Conservation (phyloP, 164 flowering plant genomes). For the Brasenia schreberi region DNA sequence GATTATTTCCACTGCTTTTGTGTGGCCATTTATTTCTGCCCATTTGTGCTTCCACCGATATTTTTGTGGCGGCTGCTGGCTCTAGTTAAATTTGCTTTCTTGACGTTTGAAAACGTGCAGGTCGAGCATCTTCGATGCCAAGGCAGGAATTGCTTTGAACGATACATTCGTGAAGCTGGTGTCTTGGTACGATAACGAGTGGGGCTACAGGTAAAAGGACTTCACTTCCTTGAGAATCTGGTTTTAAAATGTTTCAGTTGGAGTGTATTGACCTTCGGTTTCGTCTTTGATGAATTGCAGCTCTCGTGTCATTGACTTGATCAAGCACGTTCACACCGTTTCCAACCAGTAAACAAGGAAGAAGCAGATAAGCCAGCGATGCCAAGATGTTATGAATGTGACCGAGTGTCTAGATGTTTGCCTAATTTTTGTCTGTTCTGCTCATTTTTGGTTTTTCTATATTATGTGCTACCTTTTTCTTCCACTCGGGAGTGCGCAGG, state of each 20-base stretch:
- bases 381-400: background rate
- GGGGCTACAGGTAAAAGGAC: conserved; percentile 87
- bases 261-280: too few species aligned
- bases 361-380: background rate
- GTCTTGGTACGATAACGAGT: conserved; percentile 95
- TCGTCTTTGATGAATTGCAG: background rate
- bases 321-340: background rate
- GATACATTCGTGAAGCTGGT: conserved; percentile 78
- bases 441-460: too few species aligned
- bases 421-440: background rate
- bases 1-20: too few species aligned
- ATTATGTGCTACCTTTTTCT: too few species aligned
- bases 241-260: too few species aligned
- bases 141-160: conserved; percentile 88
- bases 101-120: conserved; percentile 15
- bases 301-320: background rate
- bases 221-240: too few species aligned
- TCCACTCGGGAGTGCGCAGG: background rate
- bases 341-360: background rate
- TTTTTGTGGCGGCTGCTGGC: background rate
- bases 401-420: background rate
- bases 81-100: too few species aligned
- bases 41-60: background rate
- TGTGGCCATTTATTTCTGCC: too few species aligned
- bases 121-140: conserved; percentile 93